These are phyloP conservation scores for Evernia prunastri DNA, from an alignment of 495 filamentous ascomycete genomes.

Conservation along the genomic window DNA sequence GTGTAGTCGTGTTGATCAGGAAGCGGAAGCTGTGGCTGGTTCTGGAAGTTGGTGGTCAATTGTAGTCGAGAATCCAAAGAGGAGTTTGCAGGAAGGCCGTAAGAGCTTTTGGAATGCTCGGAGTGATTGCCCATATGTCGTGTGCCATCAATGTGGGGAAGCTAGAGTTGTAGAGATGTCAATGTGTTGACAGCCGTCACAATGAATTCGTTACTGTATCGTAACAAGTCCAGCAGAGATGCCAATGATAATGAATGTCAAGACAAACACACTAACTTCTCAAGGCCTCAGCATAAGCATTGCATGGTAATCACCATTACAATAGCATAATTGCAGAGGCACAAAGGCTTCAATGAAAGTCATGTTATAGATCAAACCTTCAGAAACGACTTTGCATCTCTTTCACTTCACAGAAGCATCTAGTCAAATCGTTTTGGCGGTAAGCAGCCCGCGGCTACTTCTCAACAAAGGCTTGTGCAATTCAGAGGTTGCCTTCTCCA, in stretches of 20 bases:
- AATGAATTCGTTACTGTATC: no score
- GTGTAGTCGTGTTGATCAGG: neutral
- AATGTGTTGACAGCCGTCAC: neutral
- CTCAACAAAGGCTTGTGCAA: neutral
- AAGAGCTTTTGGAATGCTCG: neutral
- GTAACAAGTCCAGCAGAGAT: neutral
- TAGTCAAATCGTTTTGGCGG: neutral
- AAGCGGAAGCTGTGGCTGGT: neutral
- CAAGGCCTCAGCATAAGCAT: neutral
- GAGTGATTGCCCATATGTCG: neutral
- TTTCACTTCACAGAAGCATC: neutral
- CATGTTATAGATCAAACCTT: neutral
- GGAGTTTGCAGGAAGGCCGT: neutral
- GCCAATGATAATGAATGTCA: neutral
- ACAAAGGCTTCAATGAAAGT: neutral
- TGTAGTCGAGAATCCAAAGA: neutral
- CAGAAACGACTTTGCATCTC: neutral
- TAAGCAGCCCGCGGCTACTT: neutral
- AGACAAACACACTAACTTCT: neutral
- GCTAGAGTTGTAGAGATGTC: neutral
- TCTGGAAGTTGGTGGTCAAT: neutral
- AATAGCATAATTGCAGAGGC: neutral
- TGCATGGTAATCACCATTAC: neutral
- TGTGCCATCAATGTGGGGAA: neutral
- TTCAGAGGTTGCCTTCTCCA: neutral